phyloP scores from a whole-genome alignment of 257 asterid species.

The Solanum clarkiae region DNA sequence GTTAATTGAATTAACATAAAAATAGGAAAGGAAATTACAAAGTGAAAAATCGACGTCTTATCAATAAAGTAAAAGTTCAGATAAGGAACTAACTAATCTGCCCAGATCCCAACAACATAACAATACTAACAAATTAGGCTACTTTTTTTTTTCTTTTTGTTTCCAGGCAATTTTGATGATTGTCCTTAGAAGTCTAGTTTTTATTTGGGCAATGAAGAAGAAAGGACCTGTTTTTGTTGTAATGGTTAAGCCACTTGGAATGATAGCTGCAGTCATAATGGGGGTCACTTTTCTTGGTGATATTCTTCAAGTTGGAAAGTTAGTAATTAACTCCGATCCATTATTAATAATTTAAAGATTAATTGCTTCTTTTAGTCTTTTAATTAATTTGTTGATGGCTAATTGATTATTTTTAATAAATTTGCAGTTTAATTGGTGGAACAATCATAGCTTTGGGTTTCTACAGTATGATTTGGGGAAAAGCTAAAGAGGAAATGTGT shows the following conservation, averaged over 20 bases:
- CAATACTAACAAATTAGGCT: not conserved
- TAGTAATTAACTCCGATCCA: not conserved
- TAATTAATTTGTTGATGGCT: not conserved
- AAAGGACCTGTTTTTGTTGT: constrained; percentile 49
- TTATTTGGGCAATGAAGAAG: constrained; percentile 30
- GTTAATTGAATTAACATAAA: too few species aligned
- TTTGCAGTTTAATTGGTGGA: constrained; percentile 16
- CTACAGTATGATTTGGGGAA: constrained; percentile 18
- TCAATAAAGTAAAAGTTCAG: too few species aligned
- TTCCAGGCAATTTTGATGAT: not conserved
- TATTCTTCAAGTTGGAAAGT: constrained; percentile 44
- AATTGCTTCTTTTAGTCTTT: not conserved
- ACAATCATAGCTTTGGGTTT: constrained; percentile 10
- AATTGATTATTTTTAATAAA: not conserved
- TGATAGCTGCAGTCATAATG: constrained; percentile 34
- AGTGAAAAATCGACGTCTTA: too few species aligned
- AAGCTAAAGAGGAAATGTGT: constrained; percentile 4
- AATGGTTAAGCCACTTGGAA: constrained; percentile 32
- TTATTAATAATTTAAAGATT: not conserved
- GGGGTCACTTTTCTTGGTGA: constrained; percentile 47
- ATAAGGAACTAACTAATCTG: too few species aligned
- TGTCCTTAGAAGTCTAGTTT: constrained; percentile 1
- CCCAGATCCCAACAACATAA: too few species aligned
- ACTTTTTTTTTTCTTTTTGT: not conserved
- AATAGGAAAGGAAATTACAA: too few species aligned